These are phyloP conservation scores for Aspergillus panamensis DNA, from an alignment of 495 filamentous ascomycete genomes.

Conservation along the genomic window DNA sequence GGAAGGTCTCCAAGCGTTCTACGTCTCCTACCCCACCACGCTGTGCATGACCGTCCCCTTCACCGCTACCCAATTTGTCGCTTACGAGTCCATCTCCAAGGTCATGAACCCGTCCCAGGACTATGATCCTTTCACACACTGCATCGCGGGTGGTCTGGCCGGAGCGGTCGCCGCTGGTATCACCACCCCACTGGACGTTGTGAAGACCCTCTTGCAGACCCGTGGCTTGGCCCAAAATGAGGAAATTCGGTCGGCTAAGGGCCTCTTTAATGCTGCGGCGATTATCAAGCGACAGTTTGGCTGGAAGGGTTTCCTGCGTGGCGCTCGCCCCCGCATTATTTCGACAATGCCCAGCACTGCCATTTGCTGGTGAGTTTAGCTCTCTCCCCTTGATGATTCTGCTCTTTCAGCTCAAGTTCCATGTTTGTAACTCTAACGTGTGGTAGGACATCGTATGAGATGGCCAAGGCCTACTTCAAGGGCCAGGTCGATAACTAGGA, in stretches of 20 bases:
- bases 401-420: neutral
- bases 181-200: conserved; percentile 94
- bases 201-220: conserved; percentile 96
- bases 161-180: conserved; percentile 90
- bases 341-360: conserved; percentile 98
- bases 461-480: conserved; percentile 74
- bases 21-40: conserved; percentile 97
- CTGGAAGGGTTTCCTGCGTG: conserved; percentile 83
- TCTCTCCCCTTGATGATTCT: conserved; percentile 24
- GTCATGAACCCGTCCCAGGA: conserved; percentile 77
- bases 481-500: conserved; percentile 31
- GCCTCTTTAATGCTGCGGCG: conserved; percentile 74
- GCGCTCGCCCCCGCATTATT: conserved; percentile 83
- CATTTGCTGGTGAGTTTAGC: conserved; percentile 81
- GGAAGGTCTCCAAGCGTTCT: conserved; percentile 90
- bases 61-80: conserved; percentile 92
- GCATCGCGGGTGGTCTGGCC: conserved; percentile 83
- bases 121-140: conserved; percentile 92
- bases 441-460: conserved; percentile 71
- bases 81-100: conserved; percentile 95
- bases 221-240: conserved; percentile 74
- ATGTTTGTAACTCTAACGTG: conserved; percentile 19
- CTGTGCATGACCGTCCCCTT: conserved; percentile 98
- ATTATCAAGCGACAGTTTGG: conserved; percentile 85
- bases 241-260: conserved; percentile 80